Conservation (phyloP, 345 rosid species). For the Pseudoturritis turrita region DNA sequence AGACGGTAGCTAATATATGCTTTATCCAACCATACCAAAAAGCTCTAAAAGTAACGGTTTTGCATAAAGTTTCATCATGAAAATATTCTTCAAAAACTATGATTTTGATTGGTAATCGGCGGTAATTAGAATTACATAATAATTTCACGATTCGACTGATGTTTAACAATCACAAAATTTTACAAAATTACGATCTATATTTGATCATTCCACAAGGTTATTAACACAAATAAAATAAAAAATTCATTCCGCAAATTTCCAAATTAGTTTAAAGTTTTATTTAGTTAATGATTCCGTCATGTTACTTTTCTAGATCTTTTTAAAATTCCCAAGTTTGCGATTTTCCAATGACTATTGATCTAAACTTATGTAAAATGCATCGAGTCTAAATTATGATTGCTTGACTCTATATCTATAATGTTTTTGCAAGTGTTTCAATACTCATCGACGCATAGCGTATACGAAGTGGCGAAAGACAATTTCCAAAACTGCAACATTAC, state of each 20-base stretch:
- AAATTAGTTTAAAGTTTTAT: not conserved
- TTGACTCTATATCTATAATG: not conserved
- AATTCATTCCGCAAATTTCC: too few species aligned
- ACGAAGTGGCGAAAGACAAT: constrained; percentile 46
- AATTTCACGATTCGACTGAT: not conserved
- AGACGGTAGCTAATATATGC: not conserved
- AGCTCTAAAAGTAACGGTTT: not conserved
- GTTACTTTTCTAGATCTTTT: too few species aligned
- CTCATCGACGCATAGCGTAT: constrained; percentile 53
- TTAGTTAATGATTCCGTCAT: too few species aligned
- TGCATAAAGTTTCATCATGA: not conserved
- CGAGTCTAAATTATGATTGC: not conserved
- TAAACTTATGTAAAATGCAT: not conserved
- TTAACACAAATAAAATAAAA: too few species aligned
- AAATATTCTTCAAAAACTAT: not conserved
- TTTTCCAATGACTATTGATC: not conserved
- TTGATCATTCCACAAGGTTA: not conserved
- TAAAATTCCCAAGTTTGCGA: too few species aligned
- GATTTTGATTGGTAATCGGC: not conserved
- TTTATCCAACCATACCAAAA: not conserved
- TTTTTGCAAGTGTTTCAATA: constrained; percentile 61
- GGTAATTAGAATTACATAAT: not conserved
- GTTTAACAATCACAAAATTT: not conserved
- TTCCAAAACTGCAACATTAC: constrained; percentile 58
- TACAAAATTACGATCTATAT: not conserved